Conservation (phyloP, 2,329 filamentous ascomycete species). For the Colletotrichum sp. region DNA sequence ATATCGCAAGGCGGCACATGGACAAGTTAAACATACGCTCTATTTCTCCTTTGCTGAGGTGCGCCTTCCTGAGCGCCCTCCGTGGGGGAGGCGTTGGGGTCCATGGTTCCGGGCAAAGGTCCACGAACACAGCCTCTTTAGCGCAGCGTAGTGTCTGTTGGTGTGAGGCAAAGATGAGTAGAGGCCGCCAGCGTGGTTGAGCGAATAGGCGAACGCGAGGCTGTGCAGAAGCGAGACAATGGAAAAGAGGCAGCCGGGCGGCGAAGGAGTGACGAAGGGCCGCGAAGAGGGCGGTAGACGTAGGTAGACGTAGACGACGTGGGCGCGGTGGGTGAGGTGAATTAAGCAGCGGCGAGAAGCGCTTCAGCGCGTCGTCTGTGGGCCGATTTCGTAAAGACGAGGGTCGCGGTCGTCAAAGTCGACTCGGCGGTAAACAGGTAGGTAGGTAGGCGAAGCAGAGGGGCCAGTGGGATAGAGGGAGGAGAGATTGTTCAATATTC, state of each 20-base stretch:
- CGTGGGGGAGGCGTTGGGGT: slow-evolving; percentile 2
- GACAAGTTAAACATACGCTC: slow-evolving; percentile 39
- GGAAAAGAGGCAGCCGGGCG: slow-evolving; percentile 7
- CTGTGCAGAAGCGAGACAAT: not conserved
- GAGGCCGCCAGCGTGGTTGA: slow-evolving; percentile 1
- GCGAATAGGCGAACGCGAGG: not conserved
- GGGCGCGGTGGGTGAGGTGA: not conserved
- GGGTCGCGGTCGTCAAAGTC: not conserved
- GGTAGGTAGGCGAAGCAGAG: not conserved
- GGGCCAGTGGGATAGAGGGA: not conserved
- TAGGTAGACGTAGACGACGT: not conserved
- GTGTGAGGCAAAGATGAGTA: not conserved
- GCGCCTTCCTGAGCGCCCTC: slow-evolving; percentile 1
- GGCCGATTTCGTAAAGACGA: not conserved
- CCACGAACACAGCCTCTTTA: slow-evolving; percentile 4
- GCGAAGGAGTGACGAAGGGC: slow-evolving; percentile 5
- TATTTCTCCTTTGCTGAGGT: slow-evolving; percentile 29
- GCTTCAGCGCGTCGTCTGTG: not conserved
- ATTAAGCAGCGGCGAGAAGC: not conserved
- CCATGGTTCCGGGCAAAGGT: slow-evolving; percentile 4
- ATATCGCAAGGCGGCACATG: not conserved
- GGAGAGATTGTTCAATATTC: not conserved
- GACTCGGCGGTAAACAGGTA: not conserved
- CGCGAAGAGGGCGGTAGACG: not conserved
- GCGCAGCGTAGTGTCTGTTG: slow-evolving; percentile 1